Evolutionary conservation across 2,329 filamentous ascomycete species (phyloP).

Genomic region (Calonectria naviculata): DNA sequence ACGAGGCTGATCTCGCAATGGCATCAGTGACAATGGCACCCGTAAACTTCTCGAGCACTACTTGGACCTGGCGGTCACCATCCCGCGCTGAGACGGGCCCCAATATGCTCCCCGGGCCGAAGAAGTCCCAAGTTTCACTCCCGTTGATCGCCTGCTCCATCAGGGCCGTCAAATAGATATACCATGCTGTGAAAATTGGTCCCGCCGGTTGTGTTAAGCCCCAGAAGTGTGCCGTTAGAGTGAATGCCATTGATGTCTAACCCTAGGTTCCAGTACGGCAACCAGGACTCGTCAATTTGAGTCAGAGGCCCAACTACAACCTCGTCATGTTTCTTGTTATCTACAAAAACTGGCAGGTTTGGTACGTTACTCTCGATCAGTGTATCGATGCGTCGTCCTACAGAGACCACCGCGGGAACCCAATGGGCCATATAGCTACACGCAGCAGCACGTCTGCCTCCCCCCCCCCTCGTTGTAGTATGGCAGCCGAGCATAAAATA

Average conservation of each 20-base stretch:
- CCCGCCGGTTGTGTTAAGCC: neutral
- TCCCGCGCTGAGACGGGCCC: neutral
- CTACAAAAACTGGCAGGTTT: neutral
- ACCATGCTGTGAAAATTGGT: neutral
- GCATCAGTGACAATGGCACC: neutral
- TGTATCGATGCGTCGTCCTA: neutral
- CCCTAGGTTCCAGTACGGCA: neutral
- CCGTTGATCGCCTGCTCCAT: neutral
- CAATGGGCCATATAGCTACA: neutral
- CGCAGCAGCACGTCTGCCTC: neutral
- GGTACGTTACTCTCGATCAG: neutral
- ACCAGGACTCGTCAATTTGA: neutral
- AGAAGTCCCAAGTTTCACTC: neutral
- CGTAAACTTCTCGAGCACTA: neutral
- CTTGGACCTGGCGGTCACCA: neutral
- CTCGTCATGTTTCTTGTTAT: neutral
- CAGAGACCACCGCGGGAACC: neutral
- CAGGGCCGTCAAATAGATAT: neutral
- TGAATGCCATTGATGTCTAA: neutral
- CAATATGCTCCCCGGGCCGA: neutral
- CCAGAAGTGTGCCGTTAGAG: neutral
- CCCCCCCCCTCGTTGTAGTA: neutral
- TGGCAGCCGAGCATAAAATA: neutral
- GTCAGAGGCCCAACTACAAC: neutral
- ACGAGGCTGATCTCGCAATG: neutral